Evolutionary conservation across 192 early-diverging fungal species (phyloP), one percentile per base, ranked within the genome.

Genomic region (Kickxella alabastrina): DNA sequence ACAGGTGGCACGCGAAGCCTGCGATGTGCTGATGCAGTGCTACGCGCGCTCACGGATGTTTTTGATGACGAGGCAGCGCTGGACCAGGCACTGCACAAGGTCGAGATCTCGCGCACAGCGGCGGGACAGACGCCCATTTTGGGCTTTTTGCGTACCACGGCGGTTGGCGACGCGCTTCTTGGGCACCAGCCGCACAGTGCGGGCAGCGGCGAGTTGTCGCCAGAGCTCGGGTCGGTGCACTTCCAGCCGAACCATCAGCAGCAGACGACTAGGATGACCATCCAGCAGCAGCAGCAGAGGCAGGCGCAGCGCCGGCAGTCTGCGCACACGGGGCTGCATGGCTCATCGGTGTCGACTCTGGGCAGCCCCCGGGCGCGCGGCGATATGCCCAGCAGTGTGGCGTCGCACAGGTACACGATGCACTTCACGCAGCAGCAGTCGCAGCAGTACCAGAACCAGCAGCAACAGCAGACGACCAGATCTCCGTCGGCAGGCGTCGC

Each of bases 21-120:
- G 94, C 34, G 95, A 98, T 29, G 54, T 59, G 24, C 42, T 77
- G 46, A 62, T 77, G 62, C 74, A 77, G 62, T 60, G 57, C 54
- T 76, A 76, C 15, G 65, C 62, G 41, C 73, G 70, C 34, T 75
- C 71, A 37, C 59, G 45, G 18, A 26, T 26, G 22, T 75, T 75
- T 53, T 68, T 31, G 56, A 47, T 0, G 39, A 25, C 25, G 71
- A 75, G 52, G 14, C 65, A 0, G 34, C 56, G 47, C 52, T 75
- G 19, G 71, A 75, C 49, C 52, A 63, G 55, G 65, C 71, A 25
- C 36, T 75, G 41, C 64, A 59, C 15, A 41, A 56, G 14, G 27
- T 65, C 19, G 71, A 75, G 62, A 57, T 65, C 17, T 52, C 69
- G 23, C 62, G 69, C 1, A 25, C 57, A 1, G 55, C 65, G 4